A percentile compares a stretch with the other conserved stretches of the same genome.
Conservation (phyloP, 1,139 yeast species). For the Kurtzmaniella quercitrusa region DNA sequence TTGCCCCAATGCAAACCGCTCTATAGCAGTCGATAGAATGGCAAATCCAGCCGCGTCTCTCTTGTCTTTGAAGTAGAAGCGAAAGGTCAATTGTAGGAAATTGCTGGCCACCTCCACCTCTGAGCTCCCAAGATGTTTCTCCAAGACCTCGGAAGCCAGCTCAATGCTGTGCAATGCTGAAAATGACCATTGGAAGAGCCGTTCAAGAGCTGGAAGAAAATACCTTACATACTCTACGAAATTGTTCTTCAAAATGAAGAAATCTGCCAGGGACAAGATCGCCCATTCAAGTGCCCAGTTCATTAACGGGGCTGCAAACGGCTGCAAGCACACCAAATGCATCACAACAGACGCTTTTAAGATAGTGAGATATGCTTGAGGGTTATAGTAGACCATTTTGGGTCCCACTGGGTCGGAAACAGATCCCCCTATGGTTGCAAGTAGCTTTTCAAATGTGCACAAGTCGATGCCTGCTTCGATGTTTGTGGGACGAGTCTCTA, state of each 20-base stretch:
- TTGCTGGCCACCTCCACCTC: background rate
- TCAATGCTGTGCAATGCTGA: background rate
- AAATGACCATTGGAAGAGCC: constrained; percentile 1
- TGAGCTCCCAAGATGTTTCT: background rate
- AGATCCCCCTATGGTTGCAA: background rate
- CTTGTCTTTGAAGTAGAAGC: background rate
- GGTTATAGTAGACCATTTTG: constrained; percentile 1
- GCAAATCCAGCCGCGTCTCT: background rate
- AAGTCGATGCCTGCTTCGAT: background rate
- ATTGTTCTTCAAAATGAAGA: background rate
- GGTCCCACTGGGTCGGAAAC: background rate
- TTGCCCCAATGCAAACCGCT: background rate
- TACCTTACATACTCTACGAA: background rate
- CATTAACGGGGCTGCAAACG: background rate
- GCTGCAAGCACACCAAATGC: background rate
- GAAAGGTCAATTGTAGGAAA: background rate
- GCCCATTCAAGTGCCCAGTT: background rate
- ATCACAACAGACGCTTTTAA: constrained; percentile 1
- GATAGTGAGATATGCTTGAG: background rate
- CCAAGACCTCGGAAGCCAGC: background rate
- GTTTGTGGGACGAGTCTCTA: background rate
- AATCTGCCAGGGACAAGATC: background rate
- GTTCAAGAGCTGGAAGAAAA: background rate
- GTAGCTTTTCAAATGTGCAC: background rate
- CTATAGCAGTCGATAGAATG: background rate